A percentile compares a stretch with the other conserved stretches of the same genome.
phyloP scores from a whole-genome alignment of 257 asterid species.

The Nemophila menziesii region DNA sequence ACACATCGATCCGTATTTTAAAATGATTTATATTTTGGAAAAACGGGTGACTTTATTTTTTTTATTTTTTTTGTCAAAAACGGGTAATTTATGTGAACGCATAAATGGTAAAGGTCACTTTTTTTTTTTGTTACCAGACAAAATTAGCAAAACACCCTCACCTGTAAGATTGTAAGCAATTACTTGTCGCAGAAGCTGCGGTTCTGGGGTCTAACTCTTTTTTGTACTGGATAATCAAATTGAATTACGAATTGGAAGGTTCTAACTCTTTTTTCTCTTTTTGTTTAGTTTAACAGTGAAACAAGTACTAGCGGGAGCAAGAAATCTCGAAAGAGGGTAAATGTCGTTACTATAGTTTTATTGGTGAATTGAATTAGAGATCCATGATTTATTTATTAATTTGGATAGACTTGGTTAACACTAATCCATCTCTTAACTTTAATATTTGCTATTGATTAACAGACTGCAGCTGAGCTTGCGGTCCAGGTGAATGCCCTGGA shows the following conservation, averaged over 20 bases:
- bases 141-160: too few species aligned
- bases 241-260: neutral
- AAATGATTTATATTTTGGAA: too few species aligned
- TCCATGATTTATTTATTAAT: neutral
- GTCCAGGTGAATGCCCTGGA: slow-evolving; percentile 38
- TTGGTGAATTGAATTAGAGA: neutral
- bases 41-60: too few species aligned
- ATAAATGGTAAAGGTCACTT: too few species aligned
- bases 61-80: too few species aligned
- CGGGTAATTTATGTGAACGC: too few species aligned
- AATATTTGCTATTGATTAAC: slow-evolving; percentile 9
- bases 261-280: slow-evolving; percentile 8
- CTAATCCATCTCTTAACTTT: slow-evolving; percentile 1
- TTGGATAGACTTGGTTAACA: slow-evolving; percentile 1
- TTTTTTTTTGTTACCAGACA: too few species aligned
- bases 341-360: slow-evolving; percentile 1
- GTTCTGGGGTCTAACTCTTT: too few species aligned
- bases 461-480: slow-evolving; percentile 57
- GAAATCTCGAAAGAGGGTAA: slow-evolving; percentile 60
- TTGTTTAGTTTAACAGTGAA: slow-evolving; percentile 33
- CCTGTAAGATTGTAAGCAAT: too few species aligned
- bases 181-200: too few species aligned
- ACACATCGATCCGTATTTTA: too few species aligned
- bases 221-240: neutral
- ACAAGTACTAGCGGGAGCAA: slow-evolving; percentile 25